Evolutionary conservation across 2,329 filamentous ascomycete genomes (phyloP).

Genomic region (Fusarium sp.): DNA sequence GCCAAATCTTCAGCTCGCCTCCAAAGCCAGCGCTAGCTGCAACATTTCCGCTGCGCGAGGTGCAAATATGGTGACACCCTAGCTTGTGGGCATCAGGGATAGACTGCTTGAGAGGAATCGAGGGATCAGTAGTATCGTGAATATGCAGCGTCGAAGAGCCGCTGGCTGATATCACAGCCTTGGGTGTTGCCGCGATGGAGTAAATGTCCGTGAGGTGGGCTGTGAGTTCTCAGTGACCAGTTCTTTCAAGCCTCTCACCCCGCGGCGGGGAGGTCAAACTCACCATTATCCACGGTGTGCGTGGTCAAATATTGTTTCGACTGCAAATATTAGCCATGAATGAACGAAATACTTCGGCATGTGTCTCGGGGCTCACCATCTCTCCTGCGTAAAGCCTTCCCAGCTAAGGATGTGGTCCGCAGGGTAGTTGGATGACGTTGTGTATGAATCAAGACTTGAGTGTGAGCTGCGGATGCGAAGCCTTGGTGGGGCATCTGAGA

Average conservation of each 20-base stretch:
- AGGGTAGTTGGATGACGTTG: constrained; percentile 37
- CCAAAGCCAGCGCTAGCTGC: constrained; percentile 89
- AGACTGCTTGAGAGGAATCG: constrained; percentile 80
- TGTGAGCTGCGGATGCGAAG: constrained; percentile 25
- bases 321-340: constrained; percentile 56
- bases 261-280: constrained; percentile 49
- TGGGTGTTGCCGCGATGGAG: constrained; percentile 77
- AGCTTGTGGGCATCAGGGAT: constrained; percentile 82
- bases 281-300: constrained; percentile 87
- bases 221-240: constrained; percentile 49
- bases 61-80: constrained; percentile 88
- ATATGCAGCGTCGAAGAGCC: constrained; percentile 84
- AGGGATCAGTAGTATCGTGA: constrained; percentile 73
- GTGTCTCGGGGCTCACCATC: constrained; percentile 40
- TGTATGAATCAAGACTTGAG: constrained; percentile 38
- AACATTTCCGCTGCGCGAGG: constrained; percentile 70
- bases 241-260: constrained; percentile 13
- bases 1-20: constrained; percentile 88
- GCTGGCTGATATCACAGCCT: constrained; percentile 79
- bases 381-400: constrained; percentile 8
- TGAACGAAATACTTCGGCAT: neutral
- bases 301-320: constrained; percentile 98
- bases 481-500: constrained; percentile 34
- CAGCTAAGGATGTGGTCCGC: constrained; percentile 4
- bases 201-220: constrained; percentile 88